Base-by-base conservation (phyloP, 2,329 filamentous ascomycete species). In the Lecanicillium sp. region DNA sequence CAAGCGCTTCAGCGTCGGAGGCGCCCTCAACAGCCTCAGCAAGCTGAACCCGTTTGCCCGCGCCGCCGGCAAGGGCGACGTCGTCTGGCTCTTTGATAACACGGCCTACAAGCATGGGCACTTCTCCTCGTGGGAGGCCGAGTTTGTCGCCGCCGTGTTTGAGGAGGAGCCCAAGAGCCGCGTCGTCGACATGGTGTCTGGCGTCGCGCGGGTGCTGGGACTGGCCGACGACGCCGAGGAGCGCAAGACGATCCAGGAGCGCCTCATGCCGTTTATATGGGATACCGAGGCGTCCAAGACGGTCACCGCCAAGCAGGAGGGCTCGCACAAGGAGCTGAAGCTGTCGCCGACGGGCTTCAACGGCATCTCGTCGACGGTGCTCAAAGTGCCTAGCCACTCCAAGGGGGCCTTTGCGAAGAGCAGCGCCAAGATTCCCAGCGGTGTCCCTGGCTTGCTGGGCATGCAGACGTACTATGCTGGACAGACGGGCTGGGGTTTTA, bases 1-100 rank as follows among this genome's bases (percentile, higher is more conserved):
- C 43, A 54, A 56, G 39, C 47, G 52, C n/a, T 43, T 54, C 25
- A 53, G 53, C 28, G 44, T 56, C 10, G 47, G 58, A 25, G 55
- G 64, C 25, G 39, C 74, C 33, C 54, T 79, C 18, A 71, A 70
- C 3, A 68, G 70, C 39, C 58, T 80, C 1, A 69, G 71, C 17
- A 56, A 59, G 35, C 56, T 56, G 41, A 82, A 79, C 51, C 80
- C 81, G 1, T 63, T 81, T 11, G 69, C 74, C 1, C 32, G 32
- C 14, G 64, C 69, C 25, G 74, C 87, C 33, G 72, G 78, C 39
- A 67, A 70, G 13, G 63, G 75, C 29, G 84, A 95, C 57, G 78
- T 76, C 12, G 79, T 96, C 29, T 96, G 90, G 90, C 67, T 96
- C 7, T 69, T 96, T 34, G 88, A 97, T 65, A 95, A 92, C 53